Percentiles rank a stretch among this genome's conserved stretches.
These are phyloP conservation scores for Solanum virginianum DNA, from an alignment of 257 asterid species.

Conservation along the genomic window DNA sequence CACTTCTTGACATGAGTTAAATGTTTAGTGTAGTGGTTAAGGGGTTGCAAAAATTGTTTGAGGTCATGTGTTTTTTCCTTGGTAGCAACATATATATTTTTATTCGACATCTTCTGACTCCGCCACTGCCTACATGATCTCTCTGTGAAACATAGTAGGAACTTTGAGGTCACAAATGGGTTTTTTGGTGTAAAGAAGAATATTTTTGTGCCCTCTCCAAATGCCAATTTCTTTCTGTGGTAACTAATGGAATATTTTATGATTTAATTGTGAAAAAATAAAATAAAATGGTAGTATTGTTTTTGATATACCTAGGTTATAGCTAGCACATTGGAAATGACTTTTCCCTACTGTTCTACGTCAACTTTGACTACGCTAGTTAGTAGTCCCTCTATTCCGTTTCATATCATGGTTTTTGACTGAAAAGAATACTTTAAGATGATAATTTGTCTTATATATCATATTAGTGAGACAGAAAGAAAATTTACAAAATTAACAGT, in stretches of 20 bases:
- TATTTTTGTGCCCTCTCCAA: background rate
- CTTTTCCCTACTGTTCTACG: background rate
- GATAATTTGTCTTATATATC: background rate
- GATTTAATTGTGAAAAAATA: background rate
- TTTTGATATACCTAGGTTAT: background rate
- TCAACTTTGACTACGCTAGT: background rate
- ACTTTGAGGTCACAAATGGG: background rate
- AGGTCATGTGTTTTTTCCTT: too few relatives aligned
- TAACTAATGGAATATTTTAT: background rate
- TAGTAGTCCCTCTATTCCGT: background rate
- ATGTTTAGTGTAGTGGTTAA: too few relatives aligned
- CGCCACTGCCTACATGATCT: background rate
- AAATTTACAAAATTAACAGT: background rate
- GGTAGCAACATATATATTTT: too few relatives aligned
- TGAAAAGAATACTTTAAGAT: background rate
- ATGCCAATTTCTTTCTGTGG: background rate
- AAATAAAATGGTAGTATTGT: background rate
- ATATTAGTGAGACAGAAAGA: background rate
- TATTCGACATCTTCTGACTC: too few relatives aligned
- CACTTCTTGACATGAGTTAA: too few relatives aligned
- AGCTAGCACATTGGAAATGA: background rate
- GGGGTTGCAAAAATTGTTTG: too few relatives aligned
- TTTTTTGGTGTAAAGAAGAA: background rate
- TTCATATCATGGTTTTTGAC: background rate
- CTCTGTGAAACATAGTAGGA: background rate